Base-by-base conservation (phyloP, 2,329 filamentous ascomycete species). In the Fusarium nodosum region DNA sequence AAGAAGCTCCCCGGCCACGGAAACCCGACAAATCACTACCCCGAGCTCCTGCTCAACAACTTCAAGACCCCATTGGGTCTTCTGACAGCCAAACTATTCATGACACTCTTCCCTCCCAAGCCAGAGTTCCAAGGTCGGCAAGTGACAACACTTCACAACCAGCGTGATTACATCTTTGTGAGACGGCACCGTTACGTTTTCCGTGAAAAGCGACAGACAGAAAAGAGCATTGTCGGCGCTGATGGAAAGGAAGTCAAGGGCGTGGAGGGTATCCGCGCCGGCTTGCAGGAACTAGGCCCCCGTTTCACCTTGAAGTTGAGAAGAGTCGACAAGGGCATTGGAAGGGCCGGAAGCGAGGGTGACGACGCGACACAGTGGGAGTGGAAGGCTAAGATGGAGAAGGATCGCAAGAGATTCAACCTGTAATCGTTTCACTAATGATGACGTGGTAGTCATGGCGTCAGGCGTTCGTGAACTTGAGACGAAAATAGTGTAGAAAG, bases 361-460 rank as follows among this genome's bases (percentile, higher is more conserved):
- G 84, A 89, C 79, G 83, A 91, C 79, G 93, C 93, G 38, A 88
- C 93, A 72, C 93, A 97, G 77, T 98, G 96, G 95, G 89, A 97
- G 78, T 99, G 96, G 96, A 97, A 97, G 82, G 91, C 92, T 13
- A 90, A 90, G 77, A 97, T 96, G 91, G 96, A 99, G 83, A 97
- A 97, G 84, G 86, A 92, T 77, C 87, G 96, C 75, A 98, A 95
- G 72, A 90, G 93, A 78, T 99, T 98, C 83, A 96, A 97, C 81
- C 84, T 99, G 77, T 98, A 86, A 67, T 64, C 55, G 55, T 22
- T 56, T 54, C 33, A 34, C 44, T 52, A 41, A 59, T 48, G 46
- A 38, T 55, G 51, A 22, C 18, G n/a, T 53, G 34, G 39, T 28
- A 46, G 46, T 46, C 50, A 44, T 56, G 67, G 50, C 55, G 47